A percentile compares a stretch with the other conserved stretches of the same genome.
Conservation (phyloP, 1,139 yeast genomes). For the Kazachstania sp. region DNA sequence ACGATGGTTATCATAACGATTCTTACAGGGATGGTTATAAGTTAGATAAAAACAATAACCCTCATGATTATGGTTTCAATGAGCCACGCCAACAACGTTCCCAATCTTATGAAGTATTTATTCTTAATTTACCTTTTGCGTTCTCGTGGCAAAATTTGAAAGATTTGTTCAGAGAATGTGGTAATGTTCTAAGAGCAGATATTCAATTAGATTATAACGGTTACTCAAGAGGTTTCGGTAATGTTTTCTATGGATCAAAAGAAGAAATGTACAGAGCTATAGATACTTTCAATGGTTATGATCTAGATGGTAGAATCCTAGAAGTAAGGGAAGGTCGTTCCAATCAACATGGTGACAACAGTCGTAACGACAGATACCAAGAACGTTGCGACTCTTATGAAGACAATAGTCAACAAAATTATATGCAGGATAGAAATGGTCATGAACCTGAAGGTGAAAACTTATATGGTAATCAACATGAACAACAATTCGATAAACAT, state of each 20-base stretch:
- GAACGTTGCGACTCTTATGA: slow-evolving; percentile 1
- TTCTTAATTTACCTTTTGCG: slow-evolving; percentile 76
- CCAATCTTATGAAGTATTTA: slow-evolving; percentile 56
- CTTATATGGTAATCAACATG: neutral
- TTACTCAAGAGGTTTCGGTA: slow-evolving; percentile 80
- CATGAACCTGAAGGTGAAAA: too few species aligned
- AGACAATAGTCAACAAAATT: neutral
- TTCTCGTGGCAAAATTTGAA: slow-evolving; percentile 78
- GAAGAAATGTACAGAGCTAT: slow-evolving; percentile 60
- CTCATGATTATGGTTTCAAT: slow-evolving; percentile 6
- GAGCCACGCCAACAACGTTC: slow-evolving; percentile 5
- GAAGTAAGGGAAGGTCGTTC: slow-evolving; percentile 62
- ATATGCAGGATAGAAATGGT: too few species aligned
- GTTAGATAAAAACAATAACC: neutral
- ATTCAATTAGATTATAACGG: slow-evolving; percentile 62
- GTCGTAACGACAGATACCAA: neutral
- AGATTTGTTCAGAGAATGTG: slow-evolving; percentile 72
- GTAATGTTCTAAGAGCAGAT: slow-evolving; percentile 74
- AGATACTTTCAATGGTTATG: slow-evolving; percentile 55
- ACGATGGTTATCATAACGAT: neutral
- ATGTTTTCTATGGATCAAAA: slow-evolving; percentile 51
- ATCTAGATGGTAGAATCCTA: slow-evolving; percentile 57
- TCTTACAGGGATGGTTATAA: neutral
- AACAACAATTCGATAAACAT: slow-evolving; percentile 5
- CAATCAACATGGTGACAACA: slow-evolving; percentile 3